Conservation (phyloP, 2,329 filamentous ascomycete genomes). For the Pseudocercospora pini-densiflorae region DNA sequence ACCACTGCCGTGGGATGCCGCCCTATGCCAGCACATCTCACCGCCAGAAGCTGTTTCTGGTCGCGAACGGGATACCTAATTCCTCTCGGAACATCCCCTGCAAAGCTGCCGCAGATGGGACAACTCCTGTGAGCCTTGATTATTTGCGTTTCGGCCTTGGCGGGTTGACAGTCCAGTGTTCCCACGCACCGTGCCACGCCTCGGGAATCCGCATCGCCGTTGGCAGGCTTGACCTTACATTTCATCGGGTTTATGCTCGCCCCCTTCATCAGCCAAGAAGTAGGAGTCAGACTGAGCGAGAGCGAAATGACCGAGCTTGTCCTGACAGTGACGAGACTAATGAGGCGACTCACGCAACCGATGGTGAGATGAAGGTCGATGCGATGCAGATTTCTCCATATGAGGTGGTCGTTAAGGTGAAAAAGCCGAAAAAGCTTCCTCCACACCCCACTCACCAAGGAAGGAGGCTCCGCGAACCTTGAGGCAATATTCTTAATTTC, state of each 20-base stretch:
- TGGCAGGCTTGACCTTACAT: neutral
- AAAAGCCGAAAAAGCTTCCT: neutral
- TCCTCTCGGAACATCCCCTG: neutral
- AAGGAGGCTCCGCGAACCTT: neutral
- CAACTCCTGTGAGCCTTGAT: slow-evolving; percentile 1
- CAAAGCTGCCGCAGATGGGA: neutral
- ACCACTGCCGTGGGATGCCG: slow-evolving; percentile 9
- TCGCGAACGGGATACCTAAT: neutral
- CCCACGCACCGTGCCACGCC: neutral
- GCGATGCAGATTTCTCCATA: neutral
- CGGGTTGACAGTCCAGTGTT: neutral
- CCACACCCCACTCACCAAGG: neutral
- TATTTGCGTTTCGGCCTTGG: neutral
- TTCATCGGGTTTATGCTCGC: neutral
- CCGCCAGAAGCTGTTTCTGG: slow-evolving; percentile 5
- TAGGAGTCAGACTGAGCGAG: neutral
- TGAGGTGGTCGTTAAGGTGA: neutral
- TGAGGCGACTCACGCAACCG: neutral
- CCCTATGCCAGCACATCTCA: slow-evolving; percentile 18
- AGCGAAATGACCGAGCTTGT: neutral
- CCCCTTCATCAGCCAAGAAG: neutral
- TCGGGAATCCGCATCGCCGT: neutral
- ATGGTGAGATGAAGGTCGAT: neutral
- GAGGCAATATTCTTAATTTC: neutral
- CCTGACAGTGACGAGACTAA: neutral